Evolutionary conservation across 257 asterid species (phyloP).

Genomic region (Mentha longifolia): DNA sequence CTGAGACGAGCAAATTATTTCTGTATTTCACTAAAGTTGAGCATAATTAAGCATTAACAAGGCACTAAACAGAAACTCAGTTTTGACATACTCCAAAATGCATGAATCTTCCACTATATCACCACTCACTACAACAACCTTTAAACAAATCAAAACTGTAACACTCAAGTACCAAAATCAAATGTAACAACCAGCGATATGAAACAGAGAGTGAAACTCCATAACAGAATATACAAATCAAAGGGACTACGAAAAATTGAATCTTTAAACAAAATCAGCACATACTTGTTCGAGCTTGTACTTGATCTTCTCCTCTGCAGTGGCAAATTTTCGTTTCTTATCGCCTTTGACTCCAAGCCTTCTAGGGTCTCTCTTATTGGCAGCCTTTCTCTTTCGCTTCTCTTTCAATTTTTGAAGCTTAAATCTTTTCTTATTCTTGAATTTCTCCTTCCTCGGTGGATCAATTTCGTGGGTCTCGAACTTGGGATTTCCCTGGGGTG

Average conservation of each 20-base stretch:
- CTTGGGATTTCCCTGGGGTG: conserved; percentile 73
- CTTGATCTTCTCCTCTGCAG: conserved; percentile 86
- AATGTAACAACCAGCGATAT: neutral
- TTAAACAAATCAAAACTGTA: neutral
- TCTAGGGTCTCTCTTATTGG: conserved; percentile 88
- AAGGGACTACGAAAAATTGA: neutral
- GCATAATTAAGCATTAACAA: conserved; percentile 4
- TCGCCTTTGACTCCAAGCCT: conserved; percentile 69
- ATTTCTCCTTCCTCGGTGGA: conserved; percentile 85
- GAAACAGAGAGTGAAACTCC: neutral
- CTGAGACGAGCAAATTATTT: conserved; percentile 3
- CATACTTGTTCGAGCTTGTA: conserved; percentile 67
- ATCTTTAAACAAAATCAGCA: neutral
- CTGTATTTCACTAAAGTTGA: neutral
- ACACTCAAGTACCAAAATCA: conserved; percentile 12
- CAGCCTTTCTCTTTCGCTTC: conserved; percentile 72
- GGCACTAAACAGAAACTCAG: neutral
- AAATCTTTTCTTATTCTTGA: conserved; percentile 78
- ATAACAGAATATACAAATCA: neutral
- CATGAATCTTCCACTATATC: neutral
- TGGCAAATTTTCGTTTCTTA: conserved; percentile 63
- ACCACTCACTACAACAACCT: conserved; percentile 19
- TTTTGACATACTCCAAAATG: neutral
- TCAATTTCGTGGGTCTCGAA: conserved; percentile 76
- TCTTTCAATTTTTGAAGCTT: conserved; percentile 71